Conservation (phyloP, 208 protist species). For the Lotmaria passim region DNA sequence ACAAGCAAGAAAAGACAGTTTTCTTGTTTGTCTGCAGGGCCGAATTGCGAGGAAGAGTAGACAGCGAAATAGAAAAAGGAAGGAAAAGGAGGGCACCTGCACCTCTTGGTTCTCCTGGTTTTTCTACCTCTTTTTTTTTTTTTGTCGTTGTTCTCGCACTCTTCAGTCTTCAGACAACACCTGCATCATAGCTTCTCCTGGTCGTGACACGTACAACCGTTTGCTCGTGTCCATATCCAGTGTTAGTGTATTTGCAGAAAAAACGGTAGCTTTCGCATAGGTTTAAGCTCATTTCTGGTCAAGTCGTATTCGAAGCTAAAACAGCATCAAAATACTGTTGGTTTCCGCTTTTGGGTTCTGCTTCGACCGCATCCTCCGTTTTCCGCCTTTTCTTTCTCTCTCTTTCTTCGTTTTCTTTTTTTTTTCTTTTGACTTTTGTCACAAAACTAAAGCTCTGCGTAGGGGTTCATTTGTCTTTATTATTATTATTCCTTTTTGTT, state of each 20-base stretch:
- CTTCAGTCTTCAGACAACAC: not conserved
- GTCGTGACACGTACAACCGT: not conserved
- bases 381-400: constrained; percentile 6
- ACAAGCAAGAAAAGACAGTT: not conserved
- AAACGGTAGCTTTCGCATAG: too few relatives aligned
- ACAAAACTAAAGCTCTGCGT: not conserved
- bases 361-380: constrained; percentile 2
- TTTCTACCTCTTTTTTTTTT: not conserved
- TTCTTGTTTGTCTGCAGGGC: not conserved
- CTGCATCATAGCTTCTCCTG: not conserved
- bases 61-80: too few relatives aligned
- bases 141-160: not conserved
- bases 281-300: not conserved
- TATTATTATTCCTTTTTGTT: constrained; percentile 1
- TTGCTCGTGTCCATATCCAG: not conserved
- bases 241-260: not conserved
- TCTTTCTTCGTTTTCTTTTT: not conserved
- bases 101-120: too few relatives aligned
- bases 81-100: too few relatives aligned
- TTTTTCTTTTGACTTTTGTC: not conserved
- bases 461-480: not conserved
- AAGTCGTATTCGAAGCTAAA: not conserved
- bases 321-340: not conserved
- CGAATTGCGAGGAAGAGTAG: too few relatives aligned
- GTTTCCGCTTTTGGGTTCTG: constrained; percentile 6